Conservation (phyloP, 208 protist species). For the Zelonia costaricensis region DNA sequence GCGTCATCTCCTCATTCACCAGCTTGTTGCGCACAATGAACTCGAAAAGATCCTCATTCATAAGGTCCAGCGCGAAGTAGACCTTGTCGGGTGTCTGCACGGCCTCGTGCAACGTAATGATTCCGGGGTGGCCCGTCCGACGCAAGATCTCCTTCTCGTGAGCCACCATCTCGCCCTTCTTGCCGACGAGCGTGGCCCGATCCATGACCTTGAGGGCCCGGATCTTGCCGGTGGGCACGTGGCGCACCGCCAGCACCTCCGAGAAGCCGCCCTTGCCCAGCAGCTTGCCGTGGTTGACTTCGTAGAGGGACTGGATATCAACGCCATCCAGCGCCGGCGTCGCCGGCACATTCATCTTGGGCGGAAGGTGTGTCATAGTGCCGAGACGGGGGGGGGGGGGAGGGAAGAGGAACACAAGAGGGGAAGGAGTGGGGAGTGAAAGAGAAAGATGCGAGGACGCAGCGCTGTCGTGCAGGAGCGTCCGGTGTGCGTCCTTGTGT, state of each 20-base stretch:
- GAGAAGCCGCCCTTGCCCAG: constrained; percentile 87
- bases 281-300: constrained; percentile 51
- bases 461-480: too few relatives aligned
- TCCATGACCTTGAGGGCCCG: constrained; percentile 85
- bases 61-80: constrained; percentile 87
- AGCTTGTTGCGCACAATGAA: constrained; percentile 78
- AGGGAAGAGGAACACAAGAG: not conserved
- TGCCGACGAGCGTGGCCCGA: constrained; percentile 55
- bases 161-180: constrained; percentile 81
- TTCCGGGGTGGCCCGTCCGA: constrained; percentile 72
- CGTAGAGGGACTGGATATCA: constrained; percentile 67
- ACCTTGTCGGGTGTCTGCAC: constrained; percentile 60
- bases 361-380: constrained; percentile 22
- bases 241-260: constrained; percentile 62
- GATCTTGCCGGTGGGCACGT: constrained; percentile 58
- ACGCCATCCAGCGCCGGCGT: constrained; percentile 70
- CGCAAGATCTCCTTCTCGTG: constrained; percentile 89
- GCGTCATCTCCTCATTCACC: constrained; percentile 67
- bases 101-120: constrained; percentile 84
- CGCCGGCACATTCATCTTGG: constrained; percentile 56
- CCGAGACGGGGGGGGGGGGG: too few relatives aligned
- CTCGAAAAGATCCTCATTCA: constrained; percentile 86
- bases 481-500: too few relatives aligned
- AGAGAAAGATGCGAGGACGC: too few relatives aligned
- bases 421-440: too few relatives aligned